Conservation (phyloP, 345 rosid genomes). For the Geranium rotundifolium region DNA sequence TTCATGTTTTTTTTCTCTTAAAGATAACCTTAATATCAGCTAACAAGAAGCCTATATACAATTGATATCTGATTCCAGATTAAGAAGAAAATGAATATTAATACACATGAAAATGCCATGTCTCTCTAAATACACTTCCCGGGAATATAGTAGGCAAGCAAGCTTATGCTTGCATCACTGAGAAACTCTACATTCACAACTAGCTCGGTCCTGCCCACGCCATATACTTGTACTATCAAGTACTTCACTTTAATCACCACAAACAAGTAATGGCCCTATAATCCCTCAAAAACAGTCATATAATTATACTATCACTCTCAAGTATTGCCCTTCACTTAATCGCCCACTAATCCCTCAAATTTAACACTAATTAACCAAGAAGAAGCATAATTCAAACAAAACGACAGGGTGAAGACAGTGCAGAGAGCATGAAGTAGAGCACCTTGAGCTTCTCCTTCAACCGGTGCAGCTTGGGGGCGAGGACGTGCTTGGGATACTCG, state of each 20-base stretch:
- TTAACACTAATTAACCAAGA: too few species aligned
- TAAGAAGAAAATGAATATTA: neutral
- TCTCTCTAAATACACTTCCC: neutral
- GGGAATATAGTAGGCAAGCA: neutral
- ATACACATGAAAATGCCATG: too few species aligned
- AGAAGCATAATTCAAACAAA: too few species aligned
- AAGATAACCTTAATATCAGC: too few species aligned
- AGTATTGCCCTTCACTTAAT: too few species aligned
- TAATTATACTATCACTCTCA: too few species aligned
- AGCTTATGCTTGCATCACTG: neutral
- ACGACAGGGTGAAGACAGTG: too few species aligned
- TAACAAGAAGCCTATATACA: too few species aligned
- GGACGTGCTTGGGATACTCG: constrained; percentile 32
- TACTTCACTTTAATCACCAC: neutral
- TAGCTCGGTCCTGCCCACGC: neutral
- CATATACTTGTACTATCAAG: neutral
- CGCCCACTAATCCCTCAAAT: too few species aligned
- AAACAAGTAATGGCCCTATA: too few species aligned
- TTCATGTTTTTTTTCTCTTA: neutral
- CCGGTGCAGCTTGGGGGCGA: constrained; percentile 37
- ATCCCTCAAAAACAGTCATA: too few species aligned
- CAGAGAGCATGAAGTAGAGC: neutral
- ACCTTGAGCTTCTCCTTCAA: constrained; percentile 48
- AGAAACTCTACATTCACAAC: neutral
- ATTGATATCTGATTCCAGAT: too few species aligned